A percentile compares a stretch with the other conserved stretches of the same genome.
Evolutionary conservation across 2,329 filamentous ascomycete genomes (phyloP).

Genomic region (Cordyceps tenuipes): DNA sequence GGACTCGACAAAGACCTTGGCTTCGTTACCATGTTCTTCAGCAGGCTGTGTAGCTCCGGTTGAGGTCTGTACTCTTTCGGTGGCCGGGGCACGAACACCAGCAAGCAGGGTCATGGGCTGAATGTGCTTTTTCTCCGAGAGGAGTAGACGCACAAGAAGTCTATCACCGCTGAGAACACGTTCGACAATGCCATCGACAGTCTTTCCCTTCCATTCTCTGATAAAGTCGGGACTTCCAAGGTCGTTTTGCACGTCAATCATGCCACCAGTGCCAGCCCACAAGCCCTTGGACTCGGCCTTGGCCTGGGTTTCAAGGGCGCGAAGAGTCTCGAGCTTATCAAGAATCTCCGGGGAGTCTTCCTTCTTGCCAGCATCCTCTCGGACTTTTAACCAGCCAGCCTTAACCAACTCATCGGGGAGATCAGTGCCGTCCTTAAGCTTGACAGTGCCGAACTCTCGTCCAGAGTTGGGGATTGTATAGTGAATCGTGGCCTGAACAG

Average conservation of each 20-base stretch:
- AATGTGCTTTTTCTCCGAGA: slow-evolving; percentile 75
- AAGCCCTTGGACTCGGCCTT: slow-evolving; percentile 72
- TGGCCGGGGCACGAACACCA: slow-evolving; percentile 82
- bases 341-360: slow-evolving; percentile 74
- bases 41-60: slow-evolving; percentile 75
- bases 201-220: slow-evolving; percentile 76
- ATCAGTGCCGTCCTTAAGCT: slow-evolving; percentile 64
- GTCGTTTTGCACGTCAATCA: slow-evolving; percentile 75
- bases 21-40: slow-evolving; percentile 85
- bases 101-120: slow-evolving; percentile 85
- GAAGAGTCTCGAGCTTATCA: slow-evolving; percentile 67
- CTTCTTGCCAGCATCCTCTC: slow-evolving; percentile 87
- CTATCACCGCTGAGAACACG: slow-evolving; percentile 87
- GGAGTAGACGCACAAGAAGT: slow-evolving; percentile 71
- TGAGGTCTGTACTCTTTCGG: slow-evolving; percentile 70
- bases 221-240: slow-evolving; percentile 71
- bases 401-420: slow-evolving; percentile 78
- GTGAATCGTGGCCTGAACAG: slow-evolving; percentile 72
- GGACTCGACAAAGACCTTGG: slow-evolving; percentile 77
- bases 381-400: slow-evolving; percentile 86
- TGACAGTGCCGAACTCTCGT: slow-evolving; percentile 79
- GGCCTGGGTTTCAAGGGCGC: slow-evolving; percentile 68
- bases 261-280: slow-evolving; percentile 59
- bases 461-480: slow-evolving; percentile 82
- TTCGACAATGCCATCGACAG: slow-evolving; percentile 80